These are phyloP conservation scores for Fraxinus dipetala DNA, from an alignment of 305 asterid species.

Conservation along the genomic window DNA sequence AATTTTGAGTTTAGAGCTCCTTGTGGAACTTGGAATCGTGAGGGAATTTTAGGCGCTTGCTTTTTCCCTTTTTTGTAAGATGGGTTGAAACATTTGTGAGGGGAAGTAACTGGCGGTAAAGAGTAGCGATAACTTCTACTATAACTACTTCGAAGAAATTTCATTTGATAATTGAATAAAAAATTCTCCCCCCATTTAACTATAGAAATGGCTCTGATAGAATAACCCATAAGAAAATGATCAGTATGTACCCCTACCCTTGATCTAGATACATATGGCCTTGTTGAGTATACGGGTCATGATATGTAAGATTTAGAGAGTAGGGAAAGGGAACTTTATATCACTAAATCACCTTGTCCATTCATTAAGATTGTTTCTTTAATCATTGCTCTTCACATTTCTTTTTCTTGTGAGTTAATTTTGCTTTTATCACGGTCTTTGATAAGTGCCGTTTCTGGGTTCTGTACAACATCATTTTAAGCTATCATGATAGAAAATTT, in stretches of 20 bases:
- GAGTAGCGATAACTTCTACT: background rate
- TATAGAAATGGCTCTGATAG: background rate
- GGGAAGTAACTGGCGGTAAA: background rate
- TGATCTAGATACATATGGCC: background rate
- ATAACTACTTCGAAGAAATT: background rate
- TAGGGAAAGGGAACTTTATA: background rate
- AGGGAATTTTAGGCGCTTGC: background rate
- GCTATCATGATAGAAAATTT: background rate
- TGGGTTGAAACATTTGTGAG: background rate
- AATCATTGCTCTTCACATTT: background rate
- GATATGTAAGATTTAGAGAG: background rate
- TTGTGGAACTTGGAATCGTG: background rate
- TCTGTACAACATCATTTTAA: background rate
- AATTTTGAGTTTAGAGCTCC: background rate
- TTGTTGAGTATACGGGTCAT: background rate
- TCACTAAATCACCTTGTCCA: background rate
- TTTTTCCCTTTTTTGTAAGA: background rate
- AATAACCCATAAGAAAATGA: background rate
- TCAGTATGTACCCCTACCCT: background rate
- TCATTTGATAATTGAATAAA: background rate
- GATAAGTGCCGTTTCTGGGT: background rate
- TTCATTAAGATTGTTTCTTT: background rate
- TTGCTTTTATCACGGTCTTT: background rate
- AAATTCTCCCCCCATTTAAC: background rate
- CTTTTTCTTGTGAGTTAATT: background rate